phyloP scores from a whole-genome alignment of 306 rosid species.

The Sicyos baderoa region DNA sequence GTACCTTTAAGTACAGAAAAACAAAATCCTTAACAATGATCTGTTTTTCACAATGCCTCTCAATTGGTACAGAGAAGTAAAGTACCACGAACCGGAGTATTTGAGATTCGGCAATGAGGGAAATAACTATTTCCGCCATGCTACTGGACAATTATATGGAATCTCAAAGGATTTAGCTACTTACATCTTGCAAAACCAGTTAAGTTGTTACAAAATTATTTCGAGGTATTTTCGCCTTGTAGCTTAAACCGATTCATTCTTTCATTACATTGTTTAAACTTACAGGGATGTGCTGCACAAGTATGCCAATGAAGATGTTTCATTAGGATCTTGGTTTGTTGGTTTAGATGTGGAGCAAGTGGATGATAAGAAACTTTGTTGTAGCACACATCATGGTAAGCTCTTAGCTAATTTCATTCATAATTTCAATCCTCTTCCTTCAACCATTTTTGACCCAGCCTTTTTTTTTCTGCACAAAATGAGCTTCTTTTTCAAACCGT shows the following conservation, averaged over 20 bases:
- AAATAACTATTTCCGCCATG: slow-evolving; percentile 86
- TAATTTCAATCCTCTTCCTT: not conserved
- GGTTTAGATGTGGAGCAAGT: slow-evolving; percentile 81
- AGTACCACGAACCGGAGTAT: slow-evolving; percentile 84
- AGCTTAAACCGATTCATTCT: not conserved
- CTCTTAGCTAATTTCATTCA: not conserved
- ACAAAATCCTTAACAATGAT: not conserved
- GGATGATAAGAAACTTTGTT: slow-evolving; percentile 78
- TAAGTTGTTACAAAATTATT: slow-evolving; percentile 30
- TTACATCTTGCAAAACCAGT: slow-evolving; percentile 68
- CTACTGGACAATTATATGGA: slow-evolving; percentile 84
- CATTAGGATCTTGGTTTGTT: slow-evolving; percentile 84
- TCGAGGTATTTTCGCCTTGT: not conserved
- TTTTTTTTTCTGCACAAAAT: not conserved
- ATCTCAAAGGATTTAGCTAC: slow-evolving; percentile 77
- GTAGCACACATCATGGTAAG: slow-evolving; percentile 79
- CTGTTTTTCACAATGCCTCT: slow-evolving; percentile 21
- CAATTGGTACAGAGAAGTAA: slow-evolving; percentile 59
- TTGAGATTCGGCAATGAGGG: slow-evolving; percentile 87
- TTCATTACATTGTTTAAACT: not conserved
- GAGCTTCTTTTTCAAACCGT: not conserved
- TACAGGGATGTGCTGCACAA: slow-evolving; percentile 67
- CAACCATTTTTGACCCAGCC: not conserved
- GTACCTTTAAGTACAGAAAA: not conserved
- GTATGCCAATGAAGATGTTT: slow-evolving; percentile 91